These are phyloP conservation scores for Lactarius indigo DNA, from an alignment of 768 basidiomycete species.

Conservation along the genomic window DNA sequence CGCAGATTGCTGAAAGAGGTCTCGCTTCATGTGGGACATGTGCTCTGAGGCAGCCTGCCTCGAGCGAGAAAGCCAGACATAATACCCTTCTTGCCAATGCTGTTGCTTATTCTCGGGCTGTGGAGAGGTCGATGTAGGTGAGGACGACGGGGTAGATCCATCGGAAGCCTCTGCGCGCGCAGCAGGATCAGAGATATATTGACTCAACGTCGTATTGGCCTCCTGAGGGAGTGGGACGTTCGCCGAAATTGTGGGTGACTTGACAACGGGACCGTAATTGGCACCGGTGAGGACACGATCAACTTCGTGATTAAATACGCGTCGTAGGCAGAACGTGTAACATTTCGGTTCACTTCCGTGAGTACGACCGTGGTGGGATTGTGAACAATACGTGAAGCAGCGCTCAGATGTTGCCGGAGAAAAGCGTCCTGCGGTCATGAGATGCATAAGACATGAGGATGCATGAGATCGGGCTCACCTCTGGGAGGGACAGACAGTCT, in stretches of 20 bases:
- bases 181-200: slow-evolving; percentile 32
- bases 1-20: slow-evolving; percentile 49
- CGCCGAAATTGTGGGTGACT: slow-evolving; percentile 19
- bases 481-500: slow-evolving; percentile 19
- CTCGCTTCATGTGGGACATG: slow-evolving; percentile 54
- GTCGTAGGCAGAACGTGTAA: slow-evolving; percentile 37
- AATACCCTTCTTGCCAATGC: slow-evolving; percentile 74
- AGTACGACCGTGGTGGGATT: slow-evolving; percentile 32
- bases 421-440: slow-evolving; percentile 27
- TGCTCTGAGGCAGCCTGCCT: slow-evolving; percentile 52
- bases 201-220: slow-evolving; percentile 25
- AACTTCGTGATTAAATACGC: slow-evolving; percentile 37
- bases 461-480: slow-evolving; percentile 5
- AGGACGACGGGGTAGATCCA: slow-evolving; percentile 10
- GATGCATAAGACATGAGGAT: background rate
- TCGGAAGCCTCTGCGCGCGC: slow-evolving; percentile 5
- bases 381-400: slow-evolving; percentile 38
- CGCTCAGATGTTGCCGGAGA: slow-evolving; percentile 34
- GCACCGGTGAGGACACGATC: slow-evolving; percentile 26
- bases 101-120: slow-evolving; percentile 39
- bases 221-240: slow-evolving; percentile 22
- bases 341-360: slow-evolving; percentile 35
- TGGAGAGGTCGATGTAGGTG: background rate
- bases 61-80: slow-evolving; percentile 63
- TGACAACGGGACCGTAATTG: slow-evolving; percentile 16